A percentile compares a stretch with the other conserved stretches of the same genome.
phyloP scores from a whole-genome alignment of 2,329 filamentous ascomycete genomes.

The Nigrospora osmanthi region DNA sequence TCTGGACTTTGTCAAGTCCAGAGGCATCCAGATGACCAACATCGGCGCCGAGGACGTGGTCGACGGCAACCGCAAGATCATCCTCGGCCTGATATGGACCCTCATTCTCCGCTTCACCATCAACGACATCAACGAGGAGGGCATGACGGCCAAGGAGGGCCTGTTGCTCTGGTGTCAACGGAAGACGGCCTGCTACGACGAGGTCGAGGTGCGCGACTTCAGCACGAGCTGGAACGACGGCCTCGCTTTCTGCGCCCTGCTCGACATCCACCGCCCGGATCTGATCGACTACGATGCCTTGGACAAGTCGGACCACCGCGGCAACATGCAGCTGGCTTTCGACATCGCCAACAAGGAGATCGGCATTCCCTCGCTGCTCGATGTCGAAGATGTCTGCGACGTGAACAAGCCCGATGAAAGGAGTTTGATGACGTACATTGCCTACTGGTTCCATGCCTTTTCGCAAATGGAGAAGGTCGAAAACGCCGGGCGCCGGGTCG shows the following conservation, averaged over 20 bases:
- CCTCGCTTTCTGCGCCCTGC: slow-evolving; percentile 86
- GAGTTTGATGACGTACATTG: slow-evolving; percentile 98
- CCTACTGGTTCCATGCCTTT: slow-evolving; percentile 99
- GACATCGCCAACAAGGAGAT: slow-evolving; percentile 95
- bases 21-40: slow-evolving; percentile 95
- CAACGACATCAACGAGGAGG: slow-evolving; percentile 96
- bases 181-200: slow-evolving; percentile 97
- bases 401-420: slow-evolving; percentile 93
- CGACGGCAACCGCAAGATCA: slow-evolving; percentile 95
- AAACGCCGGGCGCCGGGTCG: slow-evolving; percentile 89
- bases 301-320: slow-evolving; percentile 88
- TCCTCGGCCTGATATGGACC: slow-evolving; percentile 95
- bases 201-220: slow-evolving; percentile 92
- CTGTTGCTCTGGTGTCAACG: slow-evolving; percentile 94
- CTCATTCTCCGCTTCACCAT: slow-evolving; percentile 97
- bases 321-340: slow-evolving; percentile 97
- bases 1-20: slow-evolving; percentile 83
- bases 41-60: slow-evolving; percentile 98
- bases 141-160: slow-evolving; percentile 95
- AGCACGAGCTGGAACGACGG: slow-evolving; percentile 96
- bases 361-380: slow-evolving; percentile 88
- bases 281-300: slow-evolving; percentile 93
- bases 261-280: slow-evolving; percentile 95
- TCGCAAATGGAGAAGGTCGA: slow-evolving; percentile 98
- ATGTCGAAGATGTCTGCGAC: slow-evolving; percentile 97